phyloP scores from a whole-genome alignment of 192 early-diverging fungal genomes.

The Backusella morwellensis region DNA sequence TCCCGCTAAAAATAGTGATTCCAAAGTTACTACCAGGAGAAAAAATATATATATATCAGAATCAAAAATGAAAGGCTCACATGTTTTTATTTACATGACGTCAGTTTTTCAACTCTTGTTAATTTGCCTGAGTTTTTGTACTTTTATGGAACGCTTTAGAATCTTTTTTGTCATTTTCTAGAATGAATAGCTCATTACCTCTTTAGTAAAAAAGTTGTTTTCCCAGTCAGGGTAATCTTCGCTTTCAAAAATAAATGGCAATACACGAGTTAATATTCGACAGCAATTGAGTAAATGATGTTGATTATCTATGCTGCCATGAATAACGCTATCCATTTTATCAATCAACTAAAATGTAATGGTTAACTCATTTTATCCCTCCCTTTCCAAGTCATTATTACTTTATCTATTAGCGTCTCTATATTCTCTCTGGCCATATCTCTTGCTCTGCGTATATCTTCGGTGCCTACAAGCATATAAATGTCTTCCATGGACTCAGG shows the following conservation, averaged over 20 bases:
- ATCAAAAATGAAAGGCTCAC: neutral
- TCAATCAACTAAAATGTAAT: constrained; percentile 30
- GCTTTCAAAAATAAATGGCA: constrained; percentile 84
- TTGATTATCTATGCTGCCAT: constrained; percentile 18
- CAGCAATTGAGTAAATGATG: constrained; percentile 74
- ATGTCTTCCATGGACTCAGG: constrained; percentile 78
- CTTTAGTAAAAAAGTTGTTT: constrained; percentile 44
- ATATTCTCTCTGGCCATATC: constrained; percentile 77
- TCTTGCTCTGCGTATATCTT: constrained; percentile 79
- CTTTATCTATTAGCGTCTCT: constrained; percentile 72
- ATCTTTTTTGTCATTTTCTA: neutral
- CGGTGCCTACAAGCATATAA: constrained; percentile 78
- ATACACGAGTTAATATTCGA: constrained; percentile 76
- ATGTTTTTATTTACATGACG: constrained; percentile 31
- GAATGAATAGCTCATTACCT: neutral
- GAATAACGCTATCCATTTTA: constrained; percentile 37
- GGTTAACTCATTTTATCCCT: no score
- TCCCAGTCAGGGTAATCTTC: constrained; percentile 53
- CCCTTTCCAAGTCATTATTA: constrained; percentile 19
- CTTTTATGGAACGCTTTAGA: neutral
- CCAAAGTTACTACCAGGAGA: constrained; percentile 18
- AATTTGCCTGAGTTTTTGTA: neutral
- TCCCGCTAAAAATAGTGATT: constrained; percentile 64
- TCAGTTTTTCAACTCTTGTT: constrained; percentile 51
- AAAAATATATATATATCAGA: neutral